Percentiles rank a stretch among this genome's conserved stretches.
phyloP scores from a whole-genome alignment of 2,329 filamentous ascomycete species.

The Xylaria sp. region DNA sequence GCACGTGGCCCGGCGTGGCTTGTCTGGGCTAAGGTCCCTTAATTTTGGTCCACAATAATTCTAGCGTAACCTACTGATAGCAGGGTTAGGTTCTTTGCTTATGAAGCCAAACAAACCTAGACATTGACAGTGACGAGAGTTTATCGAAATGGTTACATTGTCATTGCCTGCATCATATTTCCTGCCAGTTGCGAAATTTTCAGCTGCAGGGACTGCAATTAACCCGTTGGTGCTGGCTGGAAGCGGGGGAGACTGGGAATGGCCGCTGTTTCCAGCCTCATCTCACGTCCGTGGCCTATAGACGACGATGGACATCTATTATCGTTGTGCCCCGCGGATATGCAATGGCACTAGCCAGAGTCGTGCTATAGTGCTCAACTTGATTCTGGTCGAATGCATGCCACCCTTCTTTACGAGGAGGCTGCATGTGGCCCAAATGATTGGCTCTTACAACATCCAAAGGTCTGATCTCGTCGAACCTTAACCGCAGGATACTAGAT shows the following conservation, averaged over 20 bases:
- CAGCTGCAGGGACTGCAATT: constrained; percentile 3
- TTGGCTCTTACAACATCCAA: constrained; percentile 40
- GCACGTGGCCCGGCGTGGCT: constrained; percentile 39
- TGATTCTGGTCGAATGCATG: constrained; percentile 22
- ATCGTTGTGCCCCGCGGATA: constrained; percentile 5
- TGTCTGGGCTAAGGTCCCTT: constrained; percentile 14
- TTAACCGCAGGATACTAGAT: constrained; percentile 16
- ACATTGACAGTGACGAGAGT: not conserved
- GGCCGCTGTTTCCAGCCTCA: constrained; percentile 10
- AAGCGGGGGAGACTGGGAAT: not conserved
- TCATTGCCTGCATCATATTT: not conserved
- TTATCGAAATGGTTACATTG: constrained; percentile 11
- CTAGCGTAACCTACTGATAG: constrained; percentile 3
- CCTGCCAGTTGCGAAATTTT: constrained; percentile 3
- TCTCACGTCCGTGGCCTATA: not conserved
- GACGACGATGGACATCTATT: not conserved
- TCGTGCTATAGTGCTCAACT: constrained; percentile 6
- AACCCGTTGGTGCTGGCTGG: not conserved
- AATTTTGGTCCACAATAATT: constrained; percentile 28
- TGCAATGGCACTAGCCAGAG: constrained; percentile 8
- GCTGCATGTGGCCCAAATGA: constrained; percentile 45
- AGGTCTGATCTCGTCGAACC: constrained; percentile 1
- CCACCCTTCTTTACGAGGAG: constrained; percentile 25
- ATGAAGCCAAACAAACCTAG: constrained; percentile 5
- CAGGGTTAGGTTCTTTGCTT: constrained; percentile 8